Evolutionary conservation across 176 grass and related monocot species (phyloP).

Genomic region (Aegilops tauschii): DNA sequence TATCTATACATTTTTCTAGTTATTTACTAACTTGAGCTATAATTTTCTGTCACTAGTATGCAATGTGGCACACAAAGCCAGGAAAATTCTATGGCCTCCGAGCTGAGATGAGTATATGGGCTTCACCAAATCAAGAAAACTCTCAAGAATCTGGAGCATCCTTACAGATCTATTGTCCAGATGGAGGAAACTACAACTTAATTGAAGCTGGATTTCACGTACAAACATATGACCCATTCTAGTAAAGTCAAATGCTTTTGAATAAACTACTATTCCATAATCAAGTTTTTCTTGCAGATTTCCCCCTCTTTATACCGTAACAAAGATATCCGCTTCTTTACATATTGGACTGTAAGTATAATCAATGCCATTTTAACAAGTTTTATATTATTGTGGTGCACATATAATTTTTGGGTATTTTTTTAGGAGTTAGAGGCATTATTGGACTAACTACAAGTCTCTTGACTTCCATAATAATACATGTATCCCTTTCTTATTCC

Average conservation of each 20-base stretch:
- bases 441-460: neutral
- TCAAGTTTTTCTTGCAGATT: constrained; percentile 4
- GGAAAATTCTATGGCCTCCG: constrained; percentile 9
- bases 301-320: constrained; percentile 11
- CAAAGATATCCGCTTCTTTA: constrained; percentile 36
- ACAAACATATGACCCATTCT: neutral
- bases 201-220: constrained; percentile 35
- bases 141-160: constrained; percentile 16
- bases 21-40: neutral
- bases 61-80: neutral
- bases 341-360: constrained; percentile 40
- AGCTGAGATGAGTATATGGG: constrained; percentile 28
- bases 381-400: neutral
- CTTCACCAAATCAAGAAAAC: constrained; percentile 4
- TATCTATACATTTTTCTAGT: neutral
- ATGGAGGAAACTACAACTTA: neutral
- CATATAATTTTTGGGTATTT: neutral
- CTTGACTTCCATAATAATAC: neutral
- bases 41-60: neutral
- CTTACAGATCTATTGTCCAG: neutral
- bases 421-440: neutral
- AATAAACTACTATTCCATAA: neutral
- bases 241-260: neutral
- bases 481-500: neutral
- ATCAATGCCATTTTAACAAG: neutral